Evolutionary conservation across 2,329 filamentous ascomycete species (phyloP).

Genomic region (Beauveria bassiana): DNA sequence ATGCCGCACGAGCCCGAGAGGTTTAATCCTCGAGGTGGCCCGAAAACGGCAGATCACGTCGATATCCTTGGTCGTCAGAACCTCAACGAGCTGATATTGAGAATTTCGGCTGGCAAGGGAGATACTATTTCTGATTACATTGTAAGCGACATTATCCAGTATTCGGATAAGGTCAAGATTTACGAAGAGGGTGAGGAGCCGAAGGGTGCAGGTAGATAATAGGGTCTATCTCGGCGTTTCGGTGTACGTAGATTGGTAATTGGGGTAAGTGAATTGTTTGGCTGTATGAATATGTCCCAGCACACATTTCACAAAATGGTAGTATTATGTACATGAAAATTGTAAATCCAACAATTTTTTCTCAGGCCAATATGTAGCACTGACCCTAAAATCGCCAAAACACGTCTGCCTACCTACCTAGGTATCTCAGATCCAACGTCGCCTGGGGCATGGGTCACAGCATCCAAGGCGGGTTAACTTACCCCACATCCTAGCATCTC

Average conservation of each 20-base stretch:
- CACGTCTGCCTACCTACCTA: not conserved
- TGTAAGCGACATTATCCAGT: conserved; percentile 73
- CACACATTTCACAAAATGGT: not conserved
- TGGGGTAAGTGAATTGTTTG: not conserved
- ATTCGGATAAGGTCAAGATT: conserved; percentile 76
- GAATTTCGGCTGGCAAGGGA: conserved; percentile 78
- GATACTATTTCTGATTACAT: conserved; percentile 70
- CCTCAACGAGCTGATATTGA: conserved; percentile 83
- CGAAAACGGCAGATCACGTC: conserved; percentile 79
- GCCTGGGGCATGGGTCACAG: conserved; percentile 6
- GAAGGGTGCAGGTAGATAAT: not conserved
- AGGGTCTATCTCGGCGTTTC: not conserved
- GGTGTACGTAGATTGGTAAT: not conserved
- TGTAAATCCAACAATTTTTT: not conserved
- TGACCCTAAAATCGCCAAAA: not conserved
- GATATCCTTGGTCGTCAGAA: conserved; percentile 87
- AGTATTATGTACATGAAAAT: not conserved
- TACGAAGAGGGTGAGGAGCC: conserved; percentile 49
- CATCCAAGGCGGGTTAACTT: conserved; percentile 5
- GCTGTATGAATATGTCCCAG: not conserved
- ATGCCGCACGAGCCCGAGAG: conserved; percentile 95
- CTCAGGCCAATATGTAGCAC: not conserved
- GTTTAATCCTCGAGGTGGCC: conserved; percentile 72
- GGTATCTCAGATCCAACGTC: not conserved
- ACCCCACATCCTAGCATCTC: conserved; percentile 10